Evolutionary conservation across 345 rosid species (phyloP).

Genomic region (Xanthoceras sorbifolium): DNA sequence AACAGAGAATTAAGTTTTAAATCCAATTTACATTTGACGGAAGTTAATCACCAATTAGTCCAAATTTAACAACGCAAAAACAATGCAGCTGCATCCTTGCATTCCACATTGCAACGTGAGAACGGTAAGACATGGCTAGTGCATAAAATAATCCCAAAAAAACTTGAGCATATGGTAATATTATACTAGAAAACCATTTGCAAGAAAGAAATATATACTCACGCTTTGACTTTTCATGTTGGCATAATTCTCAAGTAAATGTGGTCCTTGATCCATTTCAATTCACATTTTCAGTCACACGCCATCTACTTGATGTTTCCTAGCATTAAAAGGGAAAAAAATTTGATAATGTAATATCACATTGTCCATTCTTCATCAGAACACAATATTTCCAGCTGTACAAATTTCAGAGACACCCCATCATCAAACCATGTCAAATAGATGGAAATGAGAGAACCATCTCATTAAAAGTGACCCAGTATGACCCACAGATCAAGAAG

Average conservation of each 20-base stretch:
- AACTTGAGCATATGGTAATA: neutral
- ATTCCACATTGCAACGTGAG: slow-evolving; percentile 1
- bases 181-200: neutral
- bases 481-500: neutral
- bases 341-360: neutral
- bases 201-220: slow-evolving; percentile 11
- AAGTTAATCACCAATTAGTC: neutral
- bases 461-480: too few relatives aligned
- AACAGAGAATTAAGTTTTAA: neutral
- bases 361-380: neutral
- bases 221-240: slow-evolving; percentile 45
- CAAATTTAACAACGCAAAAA: neutral
- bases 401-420: neutral
- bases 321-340: neutral
- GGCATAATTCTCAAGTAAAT: slow-evolving; percentile 31
- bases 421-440: neutral
- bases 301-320: slow-evolving; percentile 8
- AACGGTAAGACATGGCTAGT: neutral
- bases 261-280: slow-evolving; percentile 31
- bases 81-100: neutral
- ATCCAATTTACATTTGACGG: neutral
- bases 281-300: slow-evolving; percentile 8
- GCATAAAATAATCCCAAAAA: neutral
- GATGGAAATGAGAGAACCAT: neutral
- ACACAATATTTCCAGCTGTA: neutral